Conservation (phyloP, 2,329 filamentous ascomycete species). For the Diaporthe vexans region DNA sequence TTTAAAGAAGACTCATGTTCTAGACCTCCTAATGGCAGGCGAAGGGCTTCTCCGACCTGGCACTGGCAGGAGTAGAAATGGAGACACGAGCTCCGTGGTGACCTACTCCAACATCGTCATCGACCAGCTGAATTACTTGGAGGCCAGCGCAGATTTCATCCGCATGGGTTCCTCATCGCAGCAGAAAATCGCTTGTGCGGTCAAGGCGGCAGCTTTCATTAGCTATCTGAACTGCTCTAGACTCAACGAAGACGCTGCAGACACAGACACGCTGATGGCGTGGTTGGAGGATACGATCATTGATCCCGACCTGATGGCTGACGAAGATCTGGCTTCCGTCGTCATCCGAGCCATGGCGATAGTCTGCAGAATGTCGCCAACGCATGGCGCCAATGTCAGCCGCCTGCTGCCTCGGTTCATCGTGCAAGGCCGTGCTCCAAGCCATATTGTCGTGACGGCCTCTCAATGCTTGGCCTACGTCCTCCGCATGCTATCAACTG, state of each 20-base stretch:
- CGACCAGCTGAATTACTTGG: constrained; percentile 88
- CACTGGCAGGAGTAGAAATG: constrained; percentile 59
- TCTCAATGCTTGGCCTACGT: constrained; percentile 88
- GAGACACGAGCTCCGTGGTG: constrained; percentile 70
- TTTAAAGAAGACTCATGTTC: constrained; percentile 73
- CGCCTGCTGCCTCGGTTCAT: constrained; percentile 88
- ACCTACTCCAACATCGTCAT: constrained; percentile 79
- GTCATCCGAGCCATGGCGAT: constrained; percentile 87
- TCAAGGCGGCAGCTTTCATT: constrained; percentile 85
- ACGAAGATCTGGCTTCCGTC: constrained; percentile 81
- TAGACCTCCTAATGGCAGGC: constrained; percentile 79
- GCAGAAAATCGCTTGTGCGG: constrained; percentile 86
- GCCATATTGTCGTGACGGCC: constrained; percentile 79
- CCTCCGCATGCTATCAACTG: constrained; percentile 86
- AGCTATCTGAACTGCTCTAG: constrained; percentile 89
- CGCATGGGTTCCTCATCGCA: constrained; percentile 88
- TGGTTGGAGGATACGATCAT: constrained; percentile 89
- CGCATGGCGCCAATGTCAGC: constrained; percentile 81
- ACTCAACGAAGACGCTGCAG: constrained; percentile 84
- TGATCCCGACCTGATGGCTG: constrained; percentile 86
- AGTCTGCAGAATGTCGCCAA: constrained; percentile 80
- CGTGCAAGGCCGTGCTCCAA: constrained; percentile 82
- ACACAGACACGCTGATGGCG: constrained; percentile 81
- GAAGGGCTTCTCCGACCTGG: constrained; percentile 61
- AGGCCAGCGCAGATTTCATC: constrained; percentile 91